Base-by-base conservation (phyloP, 805 yeast genomes). In the Starmerella sp. region DNA sequence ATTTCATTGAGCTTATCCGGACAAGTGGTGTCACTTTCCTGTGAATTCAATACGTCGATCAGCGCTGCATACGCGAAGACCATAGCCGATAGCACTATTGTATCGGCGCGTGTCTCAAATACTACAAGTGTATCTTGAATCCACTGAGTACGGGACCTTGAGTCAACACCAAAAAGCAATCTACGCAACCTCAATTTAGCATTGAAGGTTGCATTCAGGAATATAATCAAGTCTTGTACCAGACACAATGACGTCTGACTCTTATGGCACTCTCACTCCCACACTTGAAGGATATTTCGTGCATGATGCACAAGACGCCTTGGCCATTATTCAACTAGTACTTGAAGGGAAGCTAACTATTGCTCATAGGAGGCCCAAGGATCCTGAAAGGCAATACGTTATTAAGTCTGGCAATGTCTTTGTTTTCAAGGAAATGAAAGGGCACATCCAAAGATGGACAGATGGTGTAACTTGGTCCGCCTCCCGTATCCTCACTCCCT, bases 401-500 rank as follows among this genome's bases (percentile, higher is more conserved):
- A 87, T 90, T 36, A 71, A 75, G 53, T 81, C 88, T 9, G 96
- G 96, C 0, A 80, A 81, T 61, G 81, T 88, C 1, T 89, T 90
- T 69, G 87, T 91, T 1, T 89, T 90, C 65, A 78, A 84, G 48
- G 96, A 90, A 68, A 87, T 84, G 61, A 73, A 77, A 11, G 81
- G 90, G 0, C 89, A 91, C 3, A 89, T 90, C 57, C 86, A 85
- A 66, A 75, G 97, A 56, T 90, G 97, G 97, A 90, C 97, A 1
- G 97, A 90, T 65, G 96, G 96, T n/a, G 79, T 86, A 13, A 75
- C 90, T 13, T 90, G 97, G 97, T 81, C 90, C 2, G 96, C 97
- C 0, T 84, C 95, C 2, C 74, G 97, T 49, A 88, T 90, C 41
- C 74, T 88, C 31, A 95, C 95, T 6, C 75, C 93, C 56, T 90